Percentiles rank a stretch among this genome's conserved stretches.
These are phyloP conservation scores for Physcomitrellopsis africana DNA, from an alignment of 225 moss, liverwort and hornwort genomes.

Conservation along the genomic window DNA sequence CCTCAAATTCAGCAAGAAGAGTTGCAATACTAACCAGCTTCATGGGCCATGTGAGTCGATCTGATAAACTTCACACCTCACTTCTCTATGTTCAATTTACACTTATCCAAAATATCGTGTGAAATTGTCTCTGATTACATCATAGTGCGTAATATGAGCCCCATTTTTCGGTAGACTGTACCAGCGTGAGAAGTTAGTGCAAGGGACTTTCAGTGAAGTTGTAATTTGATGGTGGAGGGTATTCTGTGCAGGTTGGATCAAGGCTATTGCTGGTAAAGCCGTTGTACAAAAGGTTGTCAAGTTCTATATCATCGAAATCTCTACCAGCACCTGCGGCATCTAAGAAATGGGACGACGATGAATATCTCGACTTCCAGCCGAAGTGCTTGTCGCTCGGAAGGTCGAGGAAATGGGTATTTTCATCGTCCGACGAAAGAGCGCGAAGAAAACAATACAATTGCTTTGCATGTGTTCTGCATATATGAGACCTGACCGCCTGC, in stretches of 20 bases:
- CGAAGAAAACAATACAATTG: slow-evolving; percentile 36
- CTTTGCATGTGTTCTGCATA: slow-evolving; percentile 52
- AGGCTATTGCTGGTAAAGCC: slow-evolving; percentile 44
- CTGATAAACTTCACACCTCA: neutral
- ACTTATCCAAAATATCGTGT: no score
- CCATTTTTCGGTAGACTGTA: neutral
- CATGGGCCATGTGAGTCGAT: slow-evolving; percentile 40
- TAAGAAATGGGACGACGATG: slow-evolving; percentile 39
- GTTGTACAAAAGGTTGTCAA: slow-evolving; percentile 37
- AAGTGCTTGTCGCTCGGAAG: slow-evolving; percentile 41
- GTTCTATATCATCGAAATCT: slow-evolving; percentile 35
- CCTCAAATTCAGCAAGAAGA: slow-evolving; percentile 46
- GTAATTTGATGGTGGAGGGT: neutral
- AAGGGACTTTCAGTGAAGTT: neutral
- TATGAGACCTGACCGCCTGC: slow-evolving; percentile 15
- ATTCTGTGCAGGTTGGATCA: slow-evolving; percentile 36
- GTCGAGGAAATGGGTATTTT: slow-evolving; percentile 36
- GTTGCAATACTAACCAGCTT: slow-evolving; percentile 48
- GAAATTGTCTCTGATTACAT: neutral
- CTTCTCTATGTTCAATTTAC: neutral
- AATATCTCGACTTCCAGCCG: slow-evolving; percentile 37
- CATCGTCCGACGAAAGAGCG: slow-evolving; percentile 23
- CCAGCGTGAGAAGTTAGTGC: neutral
- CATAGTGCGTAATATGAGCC: neutral
- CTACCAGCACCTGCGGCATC: neutral